phyloP scores from a whole-genome alignment of 2,329 filamentous ascomycete genomes.

The Reticulascus tulasneorum region DNA sequence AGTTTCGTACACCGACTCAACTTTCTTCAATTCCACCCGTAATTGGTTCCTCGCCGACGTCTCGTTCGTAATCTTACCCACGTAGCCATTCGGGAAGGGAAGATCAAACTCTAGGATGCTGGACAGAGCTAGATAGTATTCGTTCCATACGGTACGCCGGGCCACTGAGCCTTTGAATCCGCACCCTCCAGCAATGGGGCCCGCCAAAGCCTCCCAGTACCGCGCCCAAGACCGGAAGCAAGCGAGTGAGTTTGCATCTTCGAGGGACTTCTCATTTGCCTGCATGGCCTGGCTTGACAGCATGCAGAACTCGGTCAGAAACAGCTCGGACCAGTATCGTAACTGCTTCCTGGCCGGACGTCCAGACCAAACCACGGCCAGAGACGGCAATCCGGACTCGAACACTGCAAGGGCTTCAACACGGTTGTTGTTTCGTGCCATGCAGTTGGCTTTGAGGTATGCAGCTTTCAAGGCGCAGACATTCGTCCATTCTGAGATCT shows the following conservation, averaged over 20 bases:
- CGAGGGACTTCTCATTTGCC: constrained; percentile 44
- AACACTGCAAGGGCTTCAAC: constrained; percentile 64
- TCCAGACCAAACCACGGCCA: constrained; percentile 50
- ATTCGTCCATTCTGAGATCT: constrained; percentile 70
- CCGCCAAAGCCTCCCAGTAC: constrained; percentile 58
- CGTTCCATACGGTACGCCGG: constrained; percentile 71
- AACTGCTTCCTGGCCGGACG: constrained; percentile 59
- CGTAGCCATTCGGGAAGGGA: constrained; percentile 51
- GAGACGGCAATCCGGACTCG: constrained; percentile 59
- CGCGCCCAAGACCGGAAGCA: constrained; percentile 65
- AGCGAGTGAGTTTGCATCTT: constrained; percentile 50
- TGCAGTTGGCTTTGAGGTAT: constrained; percentile 69
- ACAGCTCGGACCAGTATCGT: constrained; percentile 73
- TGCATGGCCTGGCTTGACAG: constrained; percentile 58
- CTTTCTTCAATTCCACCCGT: constrained; percentile 70
- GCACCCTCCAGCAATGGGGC: constrained; percentile 47
- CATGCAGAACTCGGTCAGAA: constrained; percentile 71
- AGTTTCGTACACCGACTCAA: constrained; percentile 75
- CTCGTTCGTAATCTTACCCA: constrained; percentile 35
- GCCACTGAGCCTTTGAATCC: constrained; percentile 58
- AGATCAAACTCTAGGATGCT: constrained; percentile 66
- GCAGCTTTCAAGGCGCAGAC: constrained; percentile 76
- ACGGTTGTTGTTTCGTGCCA: constrained; percentile 44
- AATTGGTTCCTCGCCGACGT: constrained; percentile 60
- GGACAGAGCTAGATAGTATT: constrained; percentile 79